phyloP scores from a whole-genome alignment of 768 basidiomycete species.

The Symmetrospora coprosmae region DNA sequence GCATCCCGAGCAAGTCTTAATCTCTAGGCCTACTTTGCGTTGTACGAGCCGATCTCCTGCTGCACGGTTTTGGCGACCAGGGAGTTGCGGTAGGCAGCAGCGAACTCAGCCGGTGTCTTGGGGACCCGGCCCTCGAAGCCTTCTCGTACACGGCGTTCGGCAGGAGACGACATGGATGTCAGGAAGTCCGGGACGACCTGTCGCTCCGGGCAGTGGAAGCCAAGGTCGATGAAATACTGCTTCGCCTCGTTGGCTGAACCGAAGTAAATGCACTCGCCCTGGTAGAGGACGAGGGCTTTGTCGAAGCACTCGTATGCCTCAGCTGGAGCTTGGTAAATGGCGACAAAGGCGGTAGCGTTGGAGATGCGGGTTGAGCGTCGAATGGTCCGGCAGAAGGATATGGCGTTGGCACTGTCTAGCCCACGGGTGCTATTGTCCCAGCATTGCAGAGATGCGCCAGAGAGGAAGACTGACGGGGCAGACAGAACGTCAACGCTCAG shows the following conservation, averaged over 20 bases:
- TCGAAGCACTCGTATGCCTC: constrained; percentile 15
- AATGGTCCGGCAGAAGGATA: constrained; percentile 42
- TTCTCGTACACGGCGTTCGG: constrained; percentile 42
- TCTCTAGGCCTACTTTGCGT: too few relatives aligned
- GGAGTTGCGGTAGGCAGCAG: constrained; percentile 36
- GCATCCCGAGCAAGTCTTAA: too few relatives aligned
- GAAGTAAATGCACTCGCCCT: constrained; percentile 59
- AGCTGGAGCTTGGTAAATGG: constrained; percentile 47
- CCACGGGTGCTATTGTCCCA: constrained; percentile 34
- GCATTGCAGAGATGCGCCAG: constrained; percentile 22
- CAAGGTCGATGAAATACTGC: constrained; percentile 58
- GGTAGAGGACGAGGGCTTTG: constrained; percentile 32
- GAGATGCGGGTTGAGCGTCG: constrained; percentile 40
- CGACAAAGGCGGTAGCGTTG: constrained; percentile 35
- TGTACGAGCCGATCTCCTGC: too few relatives aligned
- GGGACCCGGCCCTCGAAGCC: constrained; percentile 41
- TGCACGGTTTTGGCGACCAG: constrained; percentile 35
- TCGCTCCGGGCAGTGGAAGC: constrained; percentile 36
- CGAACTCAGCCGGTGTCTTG: constrained; percentile 42
- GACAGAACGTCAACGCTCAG: background rate
- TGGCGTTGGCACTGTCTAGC: constrained; percentile 34
- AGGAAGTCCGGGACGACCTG: constrained; percentile 40
- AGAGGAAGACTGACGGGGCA: background rate
- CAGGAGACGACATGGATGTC: constrained; percentile 50
- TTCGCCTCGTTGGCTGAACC: constrained; percentile 53